These are phyloP conservation scores for Sinapis alba DNA, from an alignment of 441 rosid genomes.

Conservation along the genomic window DNA sequence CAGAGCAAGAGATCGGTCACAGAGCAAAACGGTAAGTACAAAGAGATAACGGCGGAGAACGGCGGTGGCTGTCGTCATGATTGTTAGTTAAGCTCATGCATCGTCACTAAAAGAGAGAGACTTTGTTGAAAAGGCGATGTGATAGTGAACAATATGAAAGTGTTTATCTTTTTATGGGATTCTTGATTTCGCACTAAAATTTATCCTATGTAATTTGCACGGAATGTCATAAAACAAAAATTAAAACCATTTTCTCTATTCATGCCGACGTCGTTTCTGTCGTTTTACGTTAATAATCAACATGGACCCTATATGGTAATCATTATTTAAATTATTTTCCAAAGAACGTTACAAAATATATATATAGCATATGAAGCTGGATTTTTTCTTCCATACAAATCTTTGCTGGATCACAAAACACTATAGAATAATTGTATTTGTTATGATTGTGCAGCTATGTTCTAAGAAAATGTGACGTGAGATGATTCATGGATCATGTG, in stretches of 20 bases:
- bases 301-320: conserved; percentile 31
- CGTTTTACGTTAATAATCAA: conserved; percentile 27
- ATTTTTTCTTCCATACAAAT: conserved; percentile 9
- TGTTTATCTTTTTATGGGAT: conserved; percentile 21
- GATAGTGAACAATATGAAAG: conserved; percentile 27
- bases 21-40: conserved; percentile 16
- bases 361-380: background rate
- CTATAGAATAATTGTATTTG: background rate
- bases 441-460: conserved; percentile 10
- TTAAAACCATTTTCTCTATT: background rate
- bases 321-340: background rate
- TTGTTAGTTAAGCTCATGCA: conserved; percentile 45
- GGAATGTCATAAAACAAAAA: conserved; percentile 38
- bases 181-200: background rate
- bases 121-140: conserved; percentile 17
- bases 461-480: conserved; percentile 19
- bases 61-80: conserved; percentile 39
- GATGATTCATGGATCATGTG: conserved; percentile 31
- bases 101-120: conserved; percentile 37
- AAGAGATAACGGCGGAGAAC: conserved; percentile 30
- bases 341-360: background rate
- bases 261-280: conserved; percentile 30
- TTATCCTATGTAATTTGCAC: conserved; percentile 27
- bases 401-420: conserved; percentile 31
- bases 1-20: conserved; percentile 38